Evolutionary conservation across 805 yeast species (phyloP), one percentile per base, ranked within the genome.

Genomic region (Limtongozyma cylindracea): DNA sequence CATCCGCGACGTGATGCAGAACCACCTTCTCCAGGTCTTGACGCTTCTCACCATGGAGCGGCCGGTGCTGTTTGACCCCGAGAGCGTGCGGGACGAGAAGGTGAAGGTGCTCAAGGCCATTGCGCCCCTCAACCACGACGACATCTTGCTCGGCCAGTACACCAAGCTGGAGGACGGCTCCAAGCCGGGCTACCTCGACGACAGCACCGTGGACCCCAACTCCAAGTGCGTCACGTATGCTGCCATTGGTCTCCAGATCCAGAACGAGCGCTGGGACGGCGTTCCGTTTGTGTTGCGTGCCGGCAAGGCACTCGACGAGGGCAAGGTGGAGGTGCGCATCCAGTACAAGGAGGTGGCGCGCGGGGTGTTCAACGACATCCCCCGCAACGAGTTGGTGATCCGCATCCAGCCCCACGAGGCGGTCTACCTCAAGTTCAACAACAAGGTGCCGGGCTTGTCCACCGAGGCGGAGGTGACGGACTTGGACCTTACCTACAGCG

Each of bases 191-290:
- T 88, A 88, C 49, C 43, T 69, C 28, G 98, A 88, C 41, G 98
- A 88, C 43, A 78, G 71, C 20, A 76, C 95, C 10, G 95, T 88
- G 27, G 57, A 67, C 31, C 52, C 61, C 23, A 68, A 59, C 30
- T 77, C 94, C 24, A 76, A 73, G 44, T 73, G 91, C 41, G 78
- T 80, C 25, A 88, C 98, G 4, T 88, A 61, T 45, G 94, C 95
- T 8, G 94, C 94, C 3, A 40, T 88, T 26, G 61, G 69, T 12
- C 40, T 84, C 29, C 53, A 67, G 31, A 74, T 88, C 44, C 56
- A 67, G 37, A 88, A 82, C 46, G 96, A 88, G 49, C 67, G 95
- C 41, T 88, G 98, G 98, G 88, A 74, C 30, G 96, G 96, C 38
- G 96, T 88, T 20, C 98, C 98, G 24, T 65, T 88, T 39, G 70